Evolutionary conservation across 148 eudicot genomes (phyloP), one percentile per base, ranked within the genome.

Genomic region (Cornus florida): DNA sequence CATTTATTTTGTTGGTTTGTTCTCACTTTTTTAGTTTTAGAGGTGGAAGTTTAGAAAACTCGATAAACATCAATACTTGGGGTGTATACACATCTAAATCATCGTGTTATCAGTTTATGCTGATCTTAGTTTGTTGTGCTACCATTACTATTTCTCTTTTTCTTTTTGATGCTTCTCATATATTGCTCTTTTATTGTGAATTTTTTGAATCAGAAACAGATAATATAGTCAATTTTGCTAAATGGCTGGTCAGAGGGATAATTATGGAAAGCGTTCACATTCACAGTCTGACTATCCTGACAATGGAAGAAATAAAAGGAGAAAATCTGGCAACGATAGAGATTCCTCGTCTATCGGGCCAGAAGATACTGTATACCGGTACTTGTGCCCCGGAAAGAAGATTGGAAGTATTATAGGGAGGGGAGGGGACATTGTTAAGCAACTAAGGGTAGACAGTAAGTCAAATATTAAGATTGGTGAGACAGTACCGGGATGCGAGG

Each of bases 361-460:
- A 24, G 90, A 97, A 67, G 99, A 94, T 76, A 92, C 99, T 7
- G 98, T 96, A 19, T 96, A 94, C 77, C 89, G 99, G 17, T 96
- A 94, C 81, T 83, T 96, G 83, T 96, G 98, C 77, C 97, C 95
- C 6, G 94, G 92, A 67, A 87, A 80, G 75, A 94, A 94, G 87
- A 94, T 96, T 80, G 99, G 98, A 73, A 94, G 99, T 76, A 91
- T 96, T 73, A 94, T 96, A 73, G 99, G 99, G 69, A 92, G 95
- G 89, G 99, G 99, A 64, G 99, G 99, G 59, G 99, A 96, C 77
- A 96, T 96, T 78, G 92, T 91, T 70, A 96, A 96, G 82, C 98
- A 96, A 77, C 80, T 96, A 57, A 84, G 99, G 79, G 75, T 67
- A 57, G 99, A 96, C 60, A 94, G 91, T 5, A 94, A 90, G 80